A percentile compares a stretch with the other conserved stretches of the same genome.
phyloP scores from a whole-genome alignment of 1,284 basidiomycete genomes.

The Rhizoctonia solani region DNA sequence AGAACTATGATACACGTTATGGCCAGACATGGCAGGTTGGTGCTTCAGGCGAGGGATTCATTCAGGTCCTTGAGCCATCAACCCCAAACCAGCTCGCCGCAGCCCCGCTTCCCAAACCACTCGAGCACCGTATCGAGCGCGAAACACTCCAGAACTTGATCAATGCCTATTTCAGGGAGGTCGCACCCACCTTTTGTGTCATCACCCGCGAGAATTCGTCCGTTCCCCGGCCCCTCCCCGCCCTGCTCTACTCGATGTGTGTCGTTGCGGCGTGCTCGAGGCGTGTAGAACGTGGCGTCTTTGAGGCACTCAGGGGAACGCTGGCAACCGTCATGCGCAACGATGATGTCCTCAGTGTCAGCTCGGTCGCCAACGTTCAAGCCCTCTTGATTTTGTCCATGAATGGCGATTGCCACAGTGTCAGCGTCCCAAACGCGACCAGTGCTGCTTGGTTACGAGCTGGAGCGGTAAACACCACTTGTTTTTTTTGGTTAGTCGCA shows the following conservation, averaged over 20 bases:
- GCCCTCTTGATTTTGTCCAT: conserved; percentile 82
- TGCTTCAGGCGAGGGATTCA: conserved; percentile 82
- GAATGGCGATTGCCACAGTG: conserved; percentile 78
- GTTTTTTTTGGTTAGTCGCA: not conserved
- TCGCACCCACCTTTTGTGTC: conserved; percentile 85
- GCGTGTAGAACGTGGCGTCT: conserved; percentile 80
- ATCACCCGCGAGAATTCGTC: conserved; percentile 76
- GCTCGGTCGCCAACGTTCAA: conserved; percentile 87
- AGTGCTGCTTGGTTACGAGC: conserved; percentile 78
- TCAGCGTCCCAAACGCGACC: conserved; percentile 73
- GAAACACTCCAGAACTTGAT: conserved; percentile 80
- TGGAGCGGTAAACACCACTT: conserved; percentile 50
- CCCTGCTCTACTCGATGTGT: conserved; percentile 91
- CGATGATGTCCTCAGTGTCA: conserved; percentile 88
- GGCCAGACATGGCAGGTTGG: conserved; percentile 84
- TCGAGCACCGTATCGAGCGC: conserved; percentile 72
- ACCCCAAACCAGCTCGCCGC: conserved; percentile 52
- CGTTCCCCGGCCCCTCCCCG: conserved; percentile 67
- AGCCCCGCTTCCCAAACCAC: conserved; percentile 57
- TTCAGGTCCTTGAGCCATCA: conserved; percentile 75
- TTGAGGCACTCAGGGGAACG: conserved; percentile 79
- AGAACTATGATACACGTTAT: conserved; percentile 83
- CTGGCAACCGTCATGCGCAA: conserved; percentile 86
- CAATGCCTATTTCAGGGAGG: conserved; percentile 87
- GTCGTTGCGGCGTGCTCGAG: conserved; percentile 85